Evolutionary conservation across 2,329 filamentous ascomycete genomes (phyloP), one percentile per base, ranked within the genome.

Genomic region (Colletotrichum truncatum): DNA sequence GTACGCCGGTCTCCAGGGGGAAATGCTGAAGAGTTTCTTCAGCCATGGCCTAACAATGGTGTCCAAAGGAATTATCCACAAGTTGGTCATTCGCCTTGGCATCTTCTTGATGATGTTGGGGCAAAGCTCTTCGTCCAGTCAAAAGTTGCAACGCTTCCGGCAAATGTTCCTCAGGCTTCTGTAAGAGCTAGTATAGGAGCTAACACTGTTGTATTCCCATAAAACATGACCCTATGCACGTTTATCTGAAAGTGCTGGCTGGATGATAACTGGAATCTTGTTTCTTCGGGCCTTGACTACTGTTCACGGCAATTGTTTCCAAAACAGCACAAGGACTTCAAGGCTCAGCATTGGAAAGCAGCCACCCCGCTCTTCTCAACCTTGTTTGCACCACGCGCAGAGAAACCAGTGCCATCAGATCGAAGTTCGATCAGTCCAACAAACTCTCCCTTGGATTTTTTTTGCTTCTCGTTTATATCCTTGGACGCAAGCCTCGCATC

Each of bases 391-490:
- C 96, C 95, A n/a, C 91, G 90, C 4, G 93, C 92, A 4, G 95
- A 94, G 77, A 97, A 98, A 0, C 95, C 95, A 0, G 95, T 98
- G 1, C 95, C 95, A 71, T 98, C 95, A 34, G 91, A 93, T 70
- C 87, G 89, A 51, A 98, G 86, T 73, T 92, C 88, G 3, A 98
- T 90, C 32, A 98, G 74, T 0, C 94, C 94, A 0, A 90, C 87
- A 91, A 84, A 55, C 82, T 87, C 34, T 89, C 85, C 70, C 87
- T 87, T 41, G 70, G 68, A 63, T 51, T 73, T 70, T 69, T 74
- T 71, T 14, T 75, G 78, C 11, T 80, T 81, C 49, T 84, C 77
- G 56, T 80, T 78, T 48, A 78, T 77, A 45, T 78, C 74, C 63
- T 77, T 77, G 28, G 80, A 81, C 6, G 88, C 89, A n/a, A 98